Evolutionary conservation across 2,329 filamentous ascomycete genomes (phyloP), one percentile per base, ranked within the genome.

Genomic region (Ophiostoma triangulosporum): DNA sequence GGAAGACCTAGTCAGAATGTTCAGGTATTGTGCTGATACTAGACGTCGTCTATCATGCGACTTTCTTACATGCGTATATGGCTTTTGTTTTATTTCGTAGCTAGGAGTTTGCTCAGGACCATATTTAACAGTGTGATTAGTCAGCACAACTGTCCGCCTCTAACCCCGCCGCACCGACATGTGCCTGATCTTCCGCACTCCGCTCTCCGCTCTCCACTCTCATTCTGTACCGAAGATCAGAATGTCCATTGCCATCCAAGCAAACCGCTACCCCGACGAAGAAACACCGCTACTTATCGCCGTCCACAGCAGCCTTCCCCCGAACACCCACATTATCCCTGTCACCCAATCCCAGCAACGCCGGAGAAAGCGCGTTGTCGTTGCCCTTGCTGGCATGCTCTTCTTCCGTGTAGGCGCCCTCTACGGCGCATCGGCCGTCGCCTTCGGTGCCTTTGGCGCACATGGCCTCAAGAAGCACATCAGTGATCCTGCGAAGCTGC

Each of bases 361-460:
- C 7, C 54, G 22, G 7, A 53, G 38, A 36, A 55, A 31, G 20
- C 49, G 22, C 33, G 6, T 51, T 32, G 22, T 20, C 31, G 33
- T 32, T n/a, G 43, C 26, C 15, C 55, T 58, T 46, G 49, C 56
- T n/a, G 51, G 56, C 38, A 31, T 55, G 29, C 50, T 60, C 53
- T 79, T 80, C 69, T 84, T 77, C 76, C 79, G 75, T 38, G 66
- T 82, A 51, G 81, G 78, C 57, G 80, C 77, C 62, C 64, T 84
- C 51, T 81, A 75, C 62, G 81, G 80, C 65, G 81, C 80, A 9
- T 68, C 74, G 4, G 74, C 76, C 62, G 81, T 85, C 49, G 70
- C 70, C 15, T 64, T 84, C 53, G 81, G 81, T 31, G 82, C 82
- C 0, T 86, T 85, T 65, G 82, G 82, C 33, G 80, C 81, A 12